Evolutionary conservation across 352 stramenopile genomes (phyloP).

Genomic region (Detonula confervacea): DNA sequence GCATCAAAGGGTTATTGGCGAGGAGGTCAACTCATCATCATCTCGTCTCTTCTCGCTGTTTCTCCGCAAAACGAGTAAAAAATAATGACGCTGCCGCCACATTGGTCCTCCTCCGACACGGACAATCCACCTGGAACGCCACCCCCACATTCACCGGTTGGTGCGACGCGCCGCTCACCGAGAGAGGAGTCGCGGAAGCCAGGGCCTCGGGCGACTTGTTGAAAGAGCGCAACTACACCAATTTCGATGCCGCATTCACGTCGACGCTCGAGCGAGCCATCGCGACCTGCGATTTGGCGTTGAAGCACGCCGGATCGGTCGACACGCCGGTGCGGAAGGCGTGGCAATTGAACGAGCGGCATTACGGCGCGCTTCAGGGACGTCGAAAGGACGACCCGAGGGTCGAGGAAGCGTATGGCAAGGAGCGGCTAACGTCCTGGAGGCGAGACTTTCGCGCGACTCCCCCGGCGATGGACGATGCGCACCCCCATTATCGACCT

Average conservation of each 20-base stretch:
- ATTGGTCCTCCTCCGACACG: slow-evolving; percentile 93
- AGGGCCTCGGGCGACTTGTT: slow-evolving; percentile 90
- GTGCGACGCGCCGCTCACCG: slow-evolving; percentile 92
- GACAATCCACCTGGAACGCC: slow-evolving; percentile 94
- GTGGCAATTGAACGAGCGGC: slow-evolving; percentile 91
- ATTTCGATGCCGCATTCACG: too few species aligned
- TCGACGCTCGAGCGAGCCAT: too few species aligned
- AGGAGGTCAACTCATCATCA: too few species aligned
- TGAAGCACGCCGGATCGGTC: too few species aligned
- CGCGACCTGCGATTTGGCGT: too few species aligned
- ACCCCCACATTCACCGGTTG: slow-evolving; percentile 94
- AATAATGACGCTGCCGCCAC: too few species aligned
- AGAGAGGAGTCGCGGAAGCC: slow-evolving; percentile 87
- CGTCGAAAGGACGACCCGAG: slow-evolving; percentile 93
- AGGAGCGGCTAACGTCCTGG: slow-evolving; percentile 92
- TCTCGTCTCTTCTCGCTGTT: too few species aligned
- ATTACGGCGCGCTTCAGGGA: slow-evolving; percentile 90
- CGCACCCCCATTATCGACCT: slow-evolving; percentile 90
- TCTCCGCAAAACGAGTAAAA: too few species aligned
- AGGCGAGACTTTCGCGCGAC: slow-evolving; percentile 92
- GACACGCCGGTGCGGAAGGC: slow-evolving; percentile 91
- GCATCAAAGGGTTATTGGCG: too few species aligned
- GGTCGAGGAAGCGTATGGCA: slow-evolving; percentile 88
- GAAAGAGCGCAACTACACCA: too few species aligned
- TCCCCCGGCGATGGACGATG: slow-evolving; percentile 88